Conservation (phyloP, 2,329 filamentous ascomycete genomes). For the Calonectria multiphialidica region DNA sequence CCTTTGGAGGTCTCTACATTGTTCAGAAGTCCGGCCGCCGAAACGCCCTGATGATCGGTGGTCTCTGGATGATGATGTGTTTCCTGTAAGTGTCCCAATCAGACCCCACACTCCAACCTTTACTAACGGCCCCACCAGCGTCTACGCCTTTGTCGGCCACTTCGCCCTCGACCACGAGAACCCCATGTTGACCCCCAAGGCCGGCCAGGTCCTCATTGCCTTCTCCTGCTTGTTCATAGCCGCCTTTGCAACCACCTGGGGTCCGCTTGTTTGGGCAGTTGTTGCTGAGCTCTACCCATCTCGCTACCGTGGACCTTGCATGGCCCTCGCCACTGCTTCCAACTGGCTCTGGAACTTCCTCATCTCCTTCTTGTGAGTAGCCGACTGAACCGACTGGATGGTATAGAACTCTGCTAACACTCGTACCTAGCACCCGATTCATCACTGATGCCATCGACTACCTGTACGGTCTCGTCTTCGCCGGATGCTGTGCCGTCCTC, state of each 20-base stretch:
- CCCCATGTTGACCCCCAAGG: constrained; percentile 58
- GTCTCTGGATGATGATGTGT: constrained; percentile 69
- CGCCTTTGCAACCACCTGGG: constrained; percentile 77
- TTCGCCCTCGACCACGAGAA: constrained; percentile 56
- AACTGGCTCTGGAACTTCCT: constrained; percentile 78
- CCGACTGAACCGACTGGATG: accelerated
- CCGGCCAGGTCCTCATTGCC: constrained; percentile 72
- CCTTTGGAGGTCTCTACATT: constrained; percentile 73
- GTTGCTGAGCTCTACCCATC: constrained; percentile 74
- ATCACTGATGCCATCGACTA: constrained; percentile 79
- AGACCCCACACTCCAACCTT: neutral
- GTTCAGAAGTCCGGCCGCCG: constrained; percentile 75
- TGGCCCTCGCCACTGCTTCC: constrained; percentile 67
- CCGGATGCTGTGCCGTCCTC: constrained; percentile 73
- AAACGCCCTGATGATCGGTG: constrained; percentile 72
- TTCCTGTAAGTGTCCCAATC: constrained; percentile 53
- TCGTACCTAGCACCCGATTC: constrained; percentile 70
- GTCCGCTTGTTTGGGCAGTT: constrained; percentile 76
- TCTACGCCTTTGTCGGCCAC: constrained; percentile 63
- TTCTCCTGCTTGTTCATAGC: constrained; percentile 78
- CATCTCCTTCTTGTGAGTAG: constrained; percentile 60
- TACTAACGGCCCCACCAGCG: constrained; percentile 34
- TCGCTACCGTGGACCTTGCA: constrained; percentile 65
- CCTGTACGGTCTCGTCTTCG: constrained; percentile 79
- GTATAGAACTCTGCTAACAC: constrained; percentile 33